Evolutionary conservation across 2,329 filamentous ascomycete species (phyloP).

Genomic region (Calonectria hawksworthii): DNA sequence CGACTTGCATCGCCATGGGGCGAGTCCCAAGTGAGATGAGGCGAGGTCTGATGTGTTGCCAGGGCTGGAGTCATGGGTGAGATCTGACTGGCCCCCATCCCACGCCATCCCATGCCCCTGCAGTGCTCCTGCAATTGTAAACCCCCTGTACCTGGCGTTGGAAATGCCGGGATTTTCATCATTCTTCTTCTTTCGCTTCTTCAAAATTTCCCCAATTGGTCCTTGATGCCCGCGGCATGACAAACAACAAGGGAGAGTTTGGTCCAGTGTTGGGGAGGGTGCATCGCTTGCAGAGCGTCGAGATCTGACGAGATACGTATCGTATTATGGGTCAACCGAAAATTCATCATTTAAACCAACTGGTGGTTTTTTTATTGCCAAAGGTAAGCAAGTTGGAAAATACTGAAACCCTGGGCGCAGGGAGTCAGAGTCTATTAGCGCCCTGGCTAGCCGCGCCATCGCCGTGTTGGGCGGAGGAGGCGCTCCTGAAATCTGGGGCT

Average conservation of each 20-base stretch:
- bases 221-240: not conserved
- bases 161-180: conserved; percentile 8
- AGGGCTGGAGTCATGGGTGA: conserved; percentile 24
- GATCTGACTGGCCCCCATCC: conserved; percentile 26
- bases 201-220: conserved; percentile 24
- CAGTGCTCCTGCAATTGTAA: conserved; percentile 31
- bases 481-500: conserved; percentile 47
- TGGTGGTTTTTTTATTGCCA: conserved; percentile 17
- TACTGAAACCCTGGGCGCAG: conserved; percentile 32
- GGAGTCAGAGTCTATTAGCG: conserved; percentile 22
- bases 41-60: conserved; percentile 32
- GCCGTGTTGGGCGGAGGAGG: conserved; percentile 32
- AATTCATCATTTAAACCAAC: conserved; percentile 9
- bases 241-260: not conserved
- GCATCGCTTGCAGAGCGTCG: not conserved
- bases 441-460: conserved; percentile 28
- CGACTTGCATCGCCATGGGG: conserved; percentile 23
- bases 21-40: conserved; percentile 31
- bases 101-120: conserved; percentile 27
- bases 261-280: not conserved
- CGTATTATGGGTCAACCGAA: not conserved
- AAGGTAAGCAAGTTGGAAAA: conserved; percentile 28
- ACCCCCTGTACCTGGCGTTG: conserved; percentile 18
- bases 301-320: not conserved
- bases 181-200: conserved; percentile 21